These are phyloP conservation scores for Arabidopsis suecica DNA, from an alignment of 345 rosid species.

Conservation along the genomic window DNA sequence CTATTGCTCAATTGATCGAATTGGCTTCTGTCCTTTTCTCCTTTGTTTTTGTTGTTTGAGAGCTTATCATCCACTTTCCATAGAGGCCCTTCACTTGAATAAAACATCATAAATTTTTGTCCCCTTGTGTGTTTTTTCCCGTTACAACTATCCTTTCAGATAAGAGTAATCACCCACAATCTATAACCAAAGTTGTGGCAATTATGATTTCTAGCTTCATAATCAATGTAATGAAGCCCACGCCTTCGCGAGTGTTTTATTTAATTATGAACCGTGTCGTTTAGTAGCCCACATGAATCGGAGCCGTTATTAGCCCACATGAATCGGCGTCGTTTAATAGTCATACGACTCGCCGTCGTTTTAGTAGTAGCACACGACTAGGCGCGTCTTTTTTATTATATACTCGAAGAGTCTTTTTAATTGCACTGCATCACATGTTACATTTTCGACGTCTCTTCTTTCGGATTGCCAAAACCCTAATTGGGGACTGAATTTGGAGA, in stretches of 20 bases:
- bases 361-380: not conserved
- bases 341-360: not conserved
- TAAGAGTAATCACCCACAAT: not conserved
- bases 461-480: not conserved
- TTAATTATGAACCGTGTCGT: no score
- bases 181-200: not conserved
- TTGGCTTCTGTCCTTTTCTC: slow-evolving; percentile 2
- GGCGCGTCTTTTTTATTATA: not conserved
- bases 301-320: no score
- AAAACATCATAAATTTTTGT: not conserved
- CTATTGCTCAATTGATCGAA: slow-evolving; percentile 1
- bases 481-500: not conserved
- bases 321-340: no score
- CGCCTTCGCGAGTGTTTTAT: no score
- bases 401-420: not conserved
- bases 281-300: no score
- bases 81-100: slow-evolving; percentile 4
- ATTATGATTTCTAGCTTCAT: not conserved
- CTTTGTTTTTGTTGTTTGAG: slow-evolving; percentile 17
- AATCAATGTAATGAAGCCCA: no score
- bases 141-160: not conserved
- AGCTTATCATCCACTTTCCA: slow-evolving; percentile 9
- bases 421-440: not conserved
- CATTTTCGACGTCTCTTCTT: not conserved
- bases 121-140: not conserved